Evolutionary conservation across 441 rosid genomes (phyloP), one percentile per base, ranked within the genome.

Genomic region (Corymbia calophylla): DNA sequence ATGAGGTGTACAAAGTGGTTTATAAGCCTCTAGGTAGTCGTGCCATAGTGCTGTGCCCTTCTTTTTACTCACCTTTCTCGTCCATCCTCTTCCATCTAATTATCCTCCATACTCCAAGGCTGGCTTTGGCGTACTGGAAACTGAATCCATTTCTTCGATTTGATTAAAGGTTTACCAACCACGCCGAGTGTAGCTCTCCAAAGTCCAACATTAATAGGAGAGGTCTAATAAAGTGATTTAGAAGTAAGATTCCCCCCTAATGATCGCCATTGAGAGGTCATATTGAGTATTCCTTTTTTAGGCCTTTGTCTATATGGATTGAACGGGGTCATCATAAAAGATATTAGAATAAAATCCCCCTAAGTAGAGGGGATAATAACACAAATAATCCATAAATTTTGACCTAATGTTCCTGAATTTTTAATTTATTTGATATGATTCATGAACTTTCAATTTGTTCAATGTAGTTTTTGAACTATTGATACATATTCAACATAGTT

Each of bases 11-110:
- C 3, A 21, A 3, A 73, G 3, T 11, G 9, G 21, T 39, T 11
- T 77, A 39, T 39, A 77, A 4, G 9, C 1, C n/a, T 44, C 51
- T 77, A 23, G 9, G 14, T 21, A 11, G 1, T 1, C 2, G 0
- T 4, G 15, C 17, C 68, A 12, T 0, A 8, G 14, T 12, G 31
- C 5, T 3, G 10, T 21, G 3, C 8, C 2, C 48, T 21, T 11
- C 21, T 39, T 23, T 11, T 17, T 1, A 21, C 21, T 73, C 27
- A 39, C 84, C 8, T 21, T 23, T 44, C n/a, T n/a, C 29, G 5
- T 73, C 8, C 5, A 4, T 73, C 48, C 51, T 35, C 81, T 39
- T 70, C 47, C 48, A 35, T 35, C 23, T 70, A 70, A 35, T 70
- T 18, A 18, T 70, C 47, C 48, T 70, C 47, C 48, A 39, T 23